Evolutionary conservation across 805 yeast species (phyloP), one percentile per base, ranked within the genome.

Genomic region (Myxozyma melibiosi): DNA sequence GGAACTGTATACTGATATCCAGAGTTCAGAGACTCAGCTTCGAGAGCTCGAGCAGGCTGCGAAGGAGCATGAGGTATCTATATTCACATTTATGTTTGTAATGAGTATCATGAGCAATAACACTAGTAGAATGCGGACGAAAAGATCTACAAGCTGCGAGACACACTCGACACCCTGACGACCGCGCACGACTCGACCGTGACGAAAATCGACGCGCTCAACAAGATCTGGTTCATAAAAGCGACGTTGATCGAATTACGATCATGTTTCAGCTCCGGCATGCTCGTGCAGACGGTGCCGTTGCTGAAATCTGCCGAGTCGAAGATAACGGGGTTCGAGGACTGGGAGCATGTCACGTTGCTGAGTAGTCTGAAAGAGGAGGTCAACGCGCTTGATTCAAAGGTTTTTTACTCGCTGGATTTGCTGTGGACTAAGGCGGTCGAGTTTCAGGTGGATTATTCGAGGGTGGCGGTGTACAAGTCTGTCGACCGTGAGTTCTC

Each of bases 171-270:
- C 22, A 31, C 30, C 3, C 33, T 55, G 4, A 20, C 34, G 2
- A 4, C 20, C 22, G 27, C 24, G 4, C 40, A 58, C 25, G 14
- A 16, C 9, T 39, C 40, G 11, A 60, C 54, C 31, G 20, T 31
- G 16, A 9, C 22, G 7, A 55, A 55, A 31, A 50, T 53, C 8
- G 57, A 58, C n/a, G 64, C 62, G 11, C 41, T 60, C 13, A 53
- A 58, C 41, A 42, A 45, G 46, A 53, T 60, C 34, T 53, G 62
- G 58, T 18, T 55, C 7, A 53, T 60, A 28, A 58, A 58, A 28
- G 62, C 56, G 8, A 49, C 63, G 2, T 16, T 60, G 16, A 51
- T 53, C n/a, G 62, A 58, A 20, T 51, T 60, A 22, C 47, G 62
- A 13, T 49, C 56, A n/a, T 44, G 44, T 16, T 53, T 60, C 18